Conservation (phyloP, 2,329 filamentous ascomycete genomes). For the Neocucurbitaria cava region DNA sequence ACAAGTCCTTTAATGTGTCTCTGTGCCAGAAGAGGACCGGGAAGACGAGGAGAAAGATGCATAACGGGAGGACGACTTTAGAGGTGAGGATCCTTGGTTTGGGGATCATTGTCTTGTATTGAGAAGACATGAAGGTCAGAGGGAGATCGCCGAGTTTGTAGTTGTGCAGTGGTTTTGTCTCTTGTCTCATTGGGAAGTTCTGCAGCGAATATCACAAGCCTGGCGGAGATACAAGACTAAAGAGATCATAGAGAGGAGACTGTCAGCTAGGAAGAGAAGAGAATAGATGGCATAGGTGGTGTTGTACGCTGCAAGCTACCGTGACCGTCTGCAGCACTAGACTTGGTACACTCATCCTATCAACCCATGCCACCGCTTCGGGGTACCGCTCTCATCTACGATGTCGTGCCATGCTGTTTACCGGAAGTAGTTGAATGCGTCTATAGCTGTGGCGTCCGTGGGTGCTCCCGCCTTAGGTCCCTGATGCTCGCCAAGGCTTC, state of each 20-base stretch:
- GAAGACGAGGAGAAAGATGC: constrained; percentile 8
- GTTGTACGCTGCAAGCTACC: not conserved
- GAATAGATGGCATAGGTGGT: not conserved
- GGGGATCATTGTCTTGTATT: not conserved
- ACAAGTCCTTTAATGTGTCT: constrained; percentile 3
- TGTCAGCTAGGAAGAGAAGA: not conserved
- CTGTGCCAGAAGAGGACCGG: constrained; percentile 13
- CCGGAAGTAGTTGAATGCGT: not conserved
- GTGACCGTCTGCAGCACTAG: not conserved
- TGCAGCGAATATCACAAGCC: not conserved
- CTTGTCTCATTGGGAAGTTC: not conserved
- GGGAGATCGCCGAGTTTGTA: not conserved
- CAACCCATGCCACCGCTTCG: not conserved
- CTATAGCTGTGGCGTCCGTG: not conserved
- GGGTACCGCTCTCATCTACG: not conserved
- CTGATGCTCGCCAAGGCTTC: not conserved
- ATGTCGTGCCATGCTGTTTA: not conserved
- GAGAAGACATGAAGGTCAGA: not conserved
- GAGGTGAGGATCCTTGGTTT: not conserved
- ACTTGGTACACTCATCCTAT: not conserved
- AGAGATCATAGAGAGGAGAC: not conserved
- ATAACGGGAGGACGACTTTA: constrained; percentile 1
- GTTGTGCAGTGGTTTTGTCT: not conserved
- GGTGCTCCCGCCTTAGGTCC: not conserved
- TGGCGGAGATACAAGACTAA: not conserved